These are phyloP conservation scores for Heterococcus sp. DNA, from an alignment of 108 stramenopile genomes.

Conservation along the genomic window DNA sequence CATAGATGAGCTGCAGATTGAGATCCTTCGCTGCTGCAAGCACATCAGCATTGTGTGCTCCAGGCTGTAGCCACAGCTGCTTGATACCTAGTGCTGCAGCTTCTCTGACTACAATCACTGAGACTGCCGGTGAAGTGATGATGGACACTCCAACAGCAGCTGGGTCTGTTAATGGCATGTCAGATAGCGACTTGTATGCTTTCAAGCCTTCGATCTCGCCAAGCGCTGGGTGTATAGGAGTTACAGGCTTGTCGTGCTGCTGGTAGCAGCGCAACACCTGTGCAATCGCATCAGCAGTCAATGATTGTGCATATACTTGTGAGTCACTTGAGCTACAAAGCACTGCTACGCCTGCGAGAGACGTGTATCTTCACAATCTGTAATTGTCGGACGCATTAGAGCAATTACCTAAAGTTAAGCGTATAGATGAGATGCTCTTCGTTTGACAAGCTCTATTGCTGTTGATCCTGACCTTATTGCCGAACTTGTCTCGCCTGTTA, in stretches of 20 bases:
- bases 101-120: slow-evolving; percentile 19
- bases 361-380: no score
- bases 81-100: slow-evolving; percentile 18
- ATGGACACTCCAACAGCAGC: slow-evolving; percentile 12
- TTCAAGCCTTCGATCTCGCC: slow-evolving; percentile 17
- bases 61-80: slow-evolving; percentile 34
- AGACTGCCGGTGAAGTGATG: slow-evolving; percentile 14
- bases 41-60: slow-evolving; percentile 17
- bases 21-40: slow-evolving; percentile 6
- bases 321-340: no score
- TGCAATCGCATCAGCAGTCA: no score
- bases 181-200: slow-evolving; percentile 2
- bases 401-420: no score
- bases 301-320: no score
- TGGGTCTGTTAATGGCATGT: slow-evolving; percentile 1
- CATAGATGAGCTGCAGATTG: slow-evolving; percentile 18
- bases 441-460: no score
- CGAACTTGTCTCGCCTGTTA: slow-evolving; percentile 15
- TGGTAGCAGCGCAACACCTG: background rate
- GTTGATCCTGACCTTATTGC: slow-evolving; percentile 36
- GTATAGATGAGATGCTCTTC: no score
- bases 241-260: background rate
- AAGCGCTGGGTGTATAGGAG: slow-evolving; percentile 15
- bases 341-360: no score
- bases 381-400: no score